Conservation (phyloP, 257 asterid species). For the Solanum sejunctum region DNA sequence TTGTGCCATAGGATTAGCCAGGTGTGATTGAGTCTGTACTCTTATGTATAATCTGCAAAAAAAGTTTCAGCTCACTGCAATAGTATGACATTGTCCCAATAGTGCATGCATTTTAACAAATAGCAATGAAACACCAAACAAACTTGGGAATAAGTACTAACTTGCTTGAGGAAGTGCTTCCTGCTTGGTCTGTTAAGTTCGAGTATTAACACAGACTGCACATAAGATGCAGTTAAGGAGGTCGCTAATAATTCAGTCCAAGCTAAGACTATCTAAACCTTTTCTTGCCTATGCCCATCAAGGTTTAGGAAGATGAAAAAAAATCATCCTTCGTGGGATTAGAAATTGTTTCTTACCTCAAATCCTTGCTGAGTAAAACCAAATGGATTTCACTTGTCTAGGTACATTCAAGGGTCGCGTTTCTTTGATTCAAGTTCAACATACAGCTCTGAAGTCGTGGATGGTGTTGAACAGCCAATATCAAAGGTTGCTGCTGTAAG, state of each 20-base stretch:
- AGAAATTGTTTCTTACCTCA: not conserved
- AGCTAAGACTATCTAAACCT: not conserved
- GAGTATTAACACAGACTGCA: not conserved
- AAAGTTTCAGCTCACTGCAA: not conserved
- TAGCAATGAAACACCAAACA: not conserved
- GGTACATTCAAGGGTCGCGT: conserved; percentile 82
- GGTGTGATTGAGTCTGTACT: not conserved
- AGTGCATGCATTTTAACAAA: not conserved
- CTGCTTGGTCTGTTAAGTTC: not conserved
- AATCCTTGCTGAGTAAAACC: not conserved
- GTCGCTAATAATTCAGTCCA: not conserved
- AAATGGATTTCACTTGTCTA: conserved; percentile 13
- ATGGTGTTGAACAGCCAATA: conserved; percentile 16
- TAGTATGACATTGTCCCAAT: not conserved
- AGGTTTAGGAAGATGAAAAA: not conserved
- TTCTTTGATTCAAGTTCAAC: conserved; percentile 29
- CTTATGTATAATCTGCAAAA: not conserved
- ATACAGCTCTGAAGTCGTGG: conserved; percentile 9
- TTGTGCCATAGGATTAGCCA: not conserved
- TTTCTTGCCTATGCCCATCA: not conserved
- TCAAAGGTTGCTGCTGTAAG: conserved; percentile 22
- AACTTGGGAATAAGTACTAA: not conserved
- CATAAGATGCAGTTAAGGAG: not conserved
- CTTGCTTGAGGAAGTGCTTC: not conserved
- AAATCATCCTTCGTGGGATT: not conserved